Percentiles rank a stretch among this genome's conserved stretches.
Conservation (phyloP, 2,329 filamentous ascomycete species). For the Colletotrichum musae region DNA sequence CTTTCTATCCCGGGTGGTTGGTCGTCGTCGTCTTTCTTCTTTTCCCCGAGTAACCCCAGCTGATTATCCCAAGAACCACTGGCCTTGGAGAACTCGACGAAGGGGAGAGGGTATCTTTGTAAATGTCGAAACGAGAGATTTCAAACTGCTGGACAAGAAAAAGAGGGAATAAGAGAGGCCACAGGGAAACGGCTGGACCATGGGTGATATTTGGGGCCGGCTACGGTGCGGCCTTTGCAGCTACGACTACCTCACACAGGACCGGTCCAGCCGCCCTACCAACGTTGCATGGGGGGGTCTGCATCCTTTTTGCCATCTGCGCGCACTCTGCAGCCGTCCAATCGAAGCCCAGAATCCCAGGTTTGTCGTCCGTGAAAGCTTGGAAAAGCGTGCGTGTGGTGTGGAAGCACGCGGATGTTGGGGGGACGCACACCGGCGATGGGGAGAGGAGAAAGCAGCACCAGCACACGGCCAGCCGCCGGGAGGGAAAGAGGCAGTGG, state of each 20-base stretch:
- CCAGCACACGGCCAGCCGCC: no score
- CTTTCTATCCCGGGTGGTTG: constrained; percentile 9
- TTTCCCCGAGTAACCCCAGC: not conserved
- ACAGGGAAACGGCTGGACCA: not conserved
- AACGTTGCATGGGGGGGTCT: not conserved
- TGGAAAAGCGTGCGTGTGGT: not conserved
- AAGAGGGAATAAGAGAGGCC: not conserved
- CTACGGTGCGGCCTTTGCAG: not conserved
- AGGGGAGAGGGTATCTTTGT: no score
- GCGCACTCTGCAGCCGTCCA: constrained; percentile 38
- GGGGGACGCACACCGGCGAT: not conserved
- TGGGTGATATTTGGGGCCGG: not conserved
- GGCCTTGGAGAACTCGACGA: no score
- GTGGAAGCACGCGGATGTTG: not conserved
- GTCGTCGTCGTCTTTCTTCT: constrained; percentile 2
- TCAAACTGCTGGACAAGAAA: not conserved
- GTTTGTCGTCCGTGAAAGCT: not conserved
- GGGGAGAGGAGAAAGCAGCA: no score
- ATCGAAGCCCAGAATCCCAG: constrained; percentile 16
- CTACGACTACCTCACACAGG: not conserved
- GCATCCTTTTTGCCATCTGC: constrained; percentile 28
- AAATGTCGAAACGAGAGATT: no score
- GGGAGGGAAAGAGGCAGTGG: no score
- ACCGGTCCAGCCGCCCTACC: constrained; percentile 34
- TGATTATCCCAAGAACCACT: no score